phyloP scores from a whole-genome alignment of 352 stramenopile species.

The Blastocystis hominis region DNA sequence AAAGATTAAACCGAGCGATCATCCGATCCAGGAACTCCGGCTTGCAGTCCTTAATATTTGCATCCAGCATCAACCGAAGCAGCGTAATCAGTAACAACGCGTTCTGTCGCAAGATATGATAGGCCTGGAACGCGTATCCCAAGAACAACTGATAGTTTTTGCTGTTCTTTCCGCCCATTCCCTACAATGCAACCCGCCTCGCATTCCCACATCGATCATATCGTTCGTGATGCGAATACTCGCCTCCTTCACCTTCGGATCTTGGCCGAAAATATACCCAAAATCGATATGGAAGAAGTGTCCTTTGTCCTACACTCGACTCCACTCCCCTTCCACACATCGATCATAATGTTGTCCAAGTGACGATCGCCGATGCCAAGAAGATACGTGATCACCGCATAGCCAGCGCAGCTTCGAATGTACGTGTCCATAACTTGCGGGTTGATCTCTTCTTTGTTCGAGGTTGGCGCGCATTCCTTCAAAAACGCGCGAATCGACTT shows the following conservation, averaged over 20 bases:
- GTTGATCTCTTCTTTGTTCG: constrained; percentile 71
- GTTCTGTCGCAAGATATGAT: constrained; percentile 85
- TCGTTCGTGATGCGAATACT: constrained; percentile 91
- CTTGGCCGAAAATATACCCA: constrained; percentile 94
- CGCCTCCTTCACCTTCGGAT: constrained; percentile 94
- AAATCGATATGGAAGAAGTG: constrained; percentile 99
- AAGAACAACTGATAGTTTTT: constrained; percentile 83
- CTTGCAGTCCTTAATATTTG: constrained; percentile 84
- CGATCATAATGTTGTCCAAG: constrained; percentile 97
- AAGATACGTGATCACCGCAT: constrained; percentile 98
- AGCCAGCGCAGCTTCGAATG: constrained; percentile 89
- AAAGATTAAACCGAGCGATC: constrained; percentile 75
- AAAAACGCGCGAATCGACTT: constrained; percentile 45
- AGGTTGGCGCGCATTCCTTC: background rate
- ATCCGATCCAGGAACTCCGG: constrained; percentile 63
- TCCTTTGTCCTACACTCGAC: constrained; percentile 70
- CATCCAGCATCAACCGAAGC: constrained; percentile 94
- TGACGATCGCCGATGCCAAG: constrained; percentile 96
- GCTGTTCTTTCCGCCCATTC: constrained; percentile 79
- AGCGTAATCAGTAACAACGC: constrained; percentile 94
- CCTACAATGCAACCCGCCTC: constrained; percentile 55
- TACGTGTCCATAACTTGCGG: constrained; percentile 86
- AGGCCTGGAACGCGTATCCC: constrained; percentile 78
- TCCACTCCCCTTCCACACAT: constrained; percentile 7
- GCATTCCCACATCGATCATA: constrained; percentile 59